Conservation (phyloP, 192 early-diverging fungal species). For the Diversispora eburnea region DNA sequence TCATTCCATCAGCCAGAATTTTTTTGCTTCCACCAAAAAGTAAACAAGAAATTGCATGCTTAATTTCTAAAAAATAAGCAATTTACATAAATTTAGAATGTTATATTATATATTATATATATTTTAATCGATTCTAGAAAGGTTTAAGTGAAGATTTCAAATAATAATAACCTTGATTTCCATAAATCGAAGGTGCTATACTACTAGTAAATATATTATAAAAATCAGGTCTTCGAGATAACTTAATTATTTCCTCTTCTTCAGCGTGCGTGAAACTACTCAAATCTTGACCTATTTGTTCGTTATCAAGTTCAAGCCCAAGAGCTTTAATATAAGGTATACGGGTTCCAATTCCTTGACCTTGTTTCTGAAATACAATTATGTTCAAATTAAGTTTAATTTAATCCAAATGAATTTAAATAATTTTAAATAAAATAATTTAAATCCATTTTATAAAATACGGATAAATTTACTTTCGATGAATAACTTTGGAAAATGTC, state of each 20-base stretch:
- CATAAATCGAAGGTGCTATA: constrained; percentile 97
- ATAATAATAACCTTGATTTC: constrained; percentile 66
- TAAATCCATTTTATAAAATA: constrained; percentile 11
- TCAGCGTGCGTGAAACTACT: constrained; percentile 83
- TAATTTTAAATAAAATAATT: too few relatives aligned
- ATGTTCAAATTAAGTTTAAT: neutral
- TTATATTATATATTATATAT: constrained; percentile 9
- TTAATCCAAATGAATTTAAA: neutral
- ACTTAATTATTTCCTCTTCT: constrained; percentile 86
- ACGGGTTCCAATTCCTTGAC: constrained; percentile 73
- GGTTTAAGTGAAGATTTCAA: neutral
- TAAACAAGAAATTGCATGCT: constrained; percentile 90
- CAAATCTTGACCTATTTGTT: constrained; percentile 54
- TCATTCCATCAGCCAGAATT: constrained; percentile 93
- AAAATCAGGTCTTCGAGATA: constrained; percentile 84
- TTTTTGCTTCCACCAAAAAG: constrained; percentile 97
- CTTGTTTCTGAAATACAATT: neutral
- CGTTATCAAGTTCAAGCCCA: constrained; percentile 81
- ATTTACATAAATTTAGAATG: neutral
- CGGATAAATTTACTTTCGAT: constrained; percentile 24
- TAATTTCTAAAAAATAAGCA: constrained; percentile 73
- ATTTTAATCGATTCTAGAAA: neutral
- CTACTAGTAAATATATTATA: constrained; percentile 87
- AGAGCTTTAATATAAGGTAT: constrained; percentile 77
- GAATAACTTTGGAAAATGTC: constrained; percentile 83